Percentiles rank a stretch among this genome's conserved stretches.
phyloP scores from a whole-genome alignment of 2,329 filamentous ascomycete species.

The Fusarium sp. region DNA sequence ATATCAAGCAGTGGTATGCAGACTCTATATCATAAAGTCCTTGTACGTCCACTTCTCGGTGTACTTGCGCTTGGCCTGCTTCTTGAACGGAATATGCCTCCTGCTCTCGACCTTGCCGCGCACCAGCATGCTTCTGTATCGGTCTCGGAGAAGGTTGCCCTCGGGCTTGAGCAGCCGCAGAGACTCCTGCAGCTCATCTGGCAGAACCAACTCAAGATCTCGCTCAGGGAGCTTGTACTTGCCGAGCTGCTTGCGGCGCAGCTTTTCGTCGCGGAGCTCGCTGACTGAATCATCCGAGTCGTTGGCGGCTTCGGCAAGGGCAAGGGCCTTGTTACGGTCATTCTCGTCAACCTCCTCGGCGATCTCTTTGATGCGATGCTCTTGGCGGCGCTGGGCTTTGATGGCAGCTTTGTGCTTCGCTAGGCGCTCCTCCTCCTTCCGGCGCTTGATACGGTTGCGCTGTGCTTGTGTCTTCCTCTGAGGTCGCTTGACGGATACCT shows the following conservation, averaged over 20 bases:
- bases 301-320: constrained; percentile 51
- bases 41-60: constrained; percentile 99
- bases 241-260: constrained; percentile 77
- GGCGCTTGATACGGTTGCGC: constrained; percentile 84
- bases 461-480: constrained; percentile 86
- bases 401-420: constrained; percentile 77
- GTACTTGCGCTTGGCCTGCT: constrained; percentile 78
- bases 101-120: constrained; percentile 88
- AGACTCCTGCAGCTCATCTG: constrained; percentile 84
- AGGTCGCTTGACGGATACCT: constrained; percentile 70
- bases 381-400: constrained; percentile 75
- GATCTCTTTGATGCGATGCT: constrained; percentile 74
- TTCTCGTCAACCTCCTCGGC: constrained; percentile 67
- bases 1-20: constrained; percentile 21
- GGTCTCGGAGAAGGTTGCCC: constrained; percentile 91
- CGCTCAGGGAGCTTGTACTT: constrained; percentile 78
- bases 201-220: constrained; percentile 78
- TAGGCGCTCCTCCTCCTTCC: constrained; percentile 84
- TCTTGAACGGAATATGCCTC: constrained; percentile 78
- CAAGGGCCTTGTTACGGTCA: constrained; percentile 59
- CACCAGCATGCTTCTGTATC: constrained; percentile 87
- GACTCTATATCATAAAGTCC: constrained; percentile 68
- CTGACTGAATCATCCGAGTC: constrained; percentile 56
- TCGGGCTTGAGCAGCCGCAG: constrained; percentile 87
- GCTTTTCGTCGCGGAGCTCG: constrained; percentile 67